Base-by-base conservation (phyloP, 345 rosid species). In the Gossypium raimondii region DNA sequence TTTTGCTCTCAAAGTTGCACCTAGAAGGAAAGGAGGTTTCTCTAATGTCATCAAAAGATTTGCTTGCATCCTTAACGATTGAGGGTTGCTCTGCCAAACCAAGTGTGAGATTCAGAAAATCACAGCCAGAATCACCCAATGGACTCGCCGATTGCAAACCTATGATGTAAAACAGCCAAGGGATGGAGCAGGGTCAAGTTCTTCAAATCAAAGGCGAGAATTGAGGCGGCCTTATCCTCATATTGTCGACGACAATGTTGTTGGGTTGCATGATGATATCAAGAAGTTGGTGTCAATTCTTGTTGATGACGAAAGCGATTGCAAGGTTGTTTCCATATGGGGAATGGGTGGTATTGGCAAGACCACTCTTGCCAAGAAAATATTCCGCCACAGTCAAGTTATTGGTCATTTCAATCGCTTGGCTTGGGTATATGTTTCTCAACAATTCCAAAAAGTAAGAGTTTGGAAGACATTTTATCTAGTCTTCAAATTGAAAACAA, bases 311-410 rank as follows among this genome's bases (percentile, higher is more conserved):
- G 59, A 57, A 61, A 69, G 71, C 9, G 3, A 57, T 9, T 10
- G 10, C 2, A 20, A 69, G 22, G 75, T 78, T 67, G 79, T 70
- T 17, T 73, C 75, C 0, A 67, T 88, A 3, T 80, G 76, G 27
- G 89, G 86, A n/a, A 86, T 83, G 91, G 87, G 85, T 0, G 89
- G 89, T 9, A 29, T 82, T 3, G 85, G 89, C 4, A 87, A 84
- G 65, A 87, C 86, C 0, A 43, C 89, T 52, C 83, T 87, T 0
- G 89, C 89, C 2, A 84, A 48, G 66, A 75, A 80, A 58, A 57
- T 87, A 0, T 58, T 78, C 34, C 72, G 76, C 65, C 79, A 75
- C 41, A n/a, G 16, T 7, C 43, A 34, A 5, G 78, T 86, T 24
- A 72, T 63, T 55, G 59, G 48, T 64, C 65, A 24, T 56, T 87